Evolutionary conservation across 75 land plant genomes (phyloP), one percentile per base, ranked within the genome.

Genomic region (Cunninghamia lanceolata): DNA sequence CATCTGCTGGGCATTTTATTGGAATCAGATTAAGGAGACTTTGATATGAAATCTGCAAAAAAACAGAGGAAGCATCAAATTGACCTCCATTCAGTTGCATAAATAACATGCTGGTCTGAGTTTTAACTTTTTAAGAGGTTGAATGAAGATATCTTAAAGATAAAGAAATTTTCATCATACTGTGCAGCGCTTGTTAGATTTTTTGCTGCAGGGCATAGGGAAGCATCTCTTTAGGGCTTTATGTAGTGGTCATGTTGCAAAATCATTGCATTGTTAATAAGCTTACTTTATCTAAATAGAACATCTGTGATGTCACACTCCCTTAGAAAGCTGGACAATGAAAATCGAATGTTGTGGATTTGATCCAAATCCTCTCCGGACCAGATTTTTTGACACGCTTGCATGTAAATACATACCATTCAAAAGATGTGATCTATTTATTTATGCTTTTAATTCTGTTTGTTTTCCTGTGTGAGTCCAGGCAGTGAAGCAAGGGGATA

Each of bases 401-500:
- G 75, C 68, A 25, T 73, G 74, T 70, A 2, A 70, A 32, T 70
- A 10, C 74, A 9, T 70, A 70, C 11, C 13, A 2, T 21, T 70
- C n/a, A 43, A 43, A 40, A 79, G 0, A 79, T 79, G 1, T 2
- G 50, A n/a, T 32, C 11, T 10, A 80, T 43, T 38, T 16, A 40
- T 9, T 80, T 40, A 45, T 80, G 82, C 50, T 40, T 63, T 87
- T 68, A 21, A 54, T 30, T 70, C 13, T 39, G 43, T 19, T 21
- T 36, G 43, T 84, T 84, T 74, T 46, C 39, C 17, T 82, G n/a
- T 82, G 82, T 83, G 52, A 45, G 21, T 89, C 13, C 87, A 95
- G 96, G 93, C 91, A 38, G 99, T 97, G 35, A 96, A 94, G 82
- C 83, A 86, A 85, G 96, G 96, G 15, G 98, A 97, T 81, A 96